Evolutionary conservation across 345 rosid species (phyloP).

Genomic region (Cochlearia excelsa): DNA sequence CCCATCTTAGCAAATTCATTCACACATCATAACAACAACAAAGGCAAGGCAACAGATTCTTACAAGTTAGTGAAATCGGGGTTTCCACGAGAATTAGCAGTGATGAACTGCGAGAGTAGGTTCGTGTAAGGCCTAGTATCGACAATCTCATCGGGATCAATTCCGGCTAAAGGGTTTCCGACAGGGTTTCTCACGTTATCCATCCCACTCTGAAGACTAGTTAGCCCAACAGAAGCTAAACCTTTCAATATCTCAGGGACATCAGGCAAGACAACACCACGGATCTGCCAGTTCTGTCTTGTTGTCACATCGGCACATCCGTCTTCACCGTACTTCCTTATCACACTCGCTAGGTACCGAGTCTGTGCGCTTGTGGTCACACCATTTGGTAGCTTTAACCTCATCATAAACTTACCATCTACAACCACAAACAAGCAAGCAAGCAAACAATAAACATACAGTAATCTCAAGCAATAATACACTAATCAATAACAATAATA

Average conservation of each 20-base stretch:
- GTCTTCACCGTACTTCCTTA: conserved; percentile 82
- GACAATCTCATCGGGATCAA: conserved; percentile 81
- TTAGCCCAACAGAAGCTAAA: conserved; percentile 74
- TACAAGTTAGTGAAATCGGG: conserved; percentile 70
- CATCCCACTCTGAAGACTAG: conserved; percentile 95
- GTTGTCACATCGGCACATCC: conserved; percentile 96
- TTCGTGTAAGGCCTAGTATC: conserved; percentile 86
- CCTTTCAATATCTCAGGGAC: conserved; percentile 85
- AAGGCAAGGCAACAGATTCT: conserved; percentile 26
- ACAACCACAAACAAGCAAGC: conserved; percentile 9
- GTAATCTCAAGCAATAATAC: too few species aligned
- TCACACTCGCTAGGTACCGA: conserved; percentile 77
- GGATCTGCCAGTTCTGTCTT: conserved; percentile 95
- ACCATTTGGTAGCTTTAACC: conserved; percentile 91
- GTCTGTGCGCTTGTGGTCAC: conserved; percentile 91
- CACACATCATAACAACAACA: conserved; percentile 11
- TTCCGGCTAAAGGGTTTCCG: conserved; percentile 91
- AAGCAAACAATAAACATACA: too few species aligned
- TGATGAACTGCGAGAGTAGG: conserved; percentile 69
- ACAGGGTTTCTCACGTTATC: conserved; percentile 97
- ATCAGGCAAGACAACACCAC: conserved; percentile 84
- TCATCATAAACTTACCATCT: conserved; percentile 99
- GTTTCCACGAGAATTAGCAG: conserved; percentile 72
- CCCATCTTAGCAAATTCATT: conserved; percentile 14
- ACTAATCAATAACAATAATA: too few species aligned